Evolutionary conservation across 768 basidiomycete genomes (phyloP).

Genomic region (Sistotremastrum suecicum): DNA sequence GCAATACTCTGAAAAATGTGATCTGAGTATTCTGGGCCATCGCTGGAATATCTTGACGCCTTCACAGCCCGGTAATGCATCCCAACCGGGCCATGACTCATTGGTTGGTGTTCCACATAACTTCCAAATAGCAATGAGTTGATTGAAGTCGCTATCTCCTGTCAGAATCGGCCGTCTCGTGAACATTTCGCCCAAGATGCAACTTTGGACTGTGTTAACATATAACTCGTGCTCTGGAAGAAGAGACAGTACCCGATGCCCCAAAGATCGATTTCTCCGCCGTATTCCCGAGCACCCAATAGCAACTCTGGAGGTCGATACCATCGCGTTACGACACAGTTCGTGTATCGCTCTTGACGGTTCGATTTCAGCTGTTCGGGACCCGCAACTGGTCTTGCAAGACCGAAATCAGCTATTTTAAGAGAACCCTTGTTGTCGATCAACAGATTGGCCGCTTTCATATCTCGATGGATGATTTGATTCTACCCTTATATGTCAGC

Average conservation of each 20-base stretch:
- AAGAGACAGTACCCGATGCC: slow-evolving; percentile 64
- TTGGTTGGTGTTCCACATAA: slow-evolving; percentile 84
- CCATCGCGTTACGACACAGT: slow-evolving; percentile 92
- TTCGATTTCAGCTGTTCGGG: too few relatives aligned
- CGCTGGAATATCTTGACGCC: slow-evolving; percentile 50
- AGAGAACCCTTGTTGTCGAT: slow-evolving; percentile 78
- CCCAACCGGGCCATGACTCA: slow-evolving; percentile 67
- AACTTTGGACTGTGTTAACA: slow-evolving; percentile 29
- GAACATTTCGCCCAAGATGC: slow-evolving; percentile 97
- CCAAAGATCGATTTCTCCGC: slow-evolving; percentile 95
- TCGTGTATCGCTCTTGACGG: slow-evolving; percentile 73
- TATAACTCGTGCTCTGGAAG: not conserved
- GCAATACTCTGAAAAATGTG: slow-evolving; percentile 20
- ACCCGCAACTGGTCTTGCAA: slow-evolving; percentile 30
- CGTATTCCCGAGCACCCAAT: slow-evolving; percentile 79
- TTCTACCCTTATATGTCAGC: slow-evolving; percentile 38
- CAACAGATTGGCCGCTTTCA: slow-evolving; percentile 96
- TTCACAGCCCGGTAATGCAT: slow-evolving; percentile 64
- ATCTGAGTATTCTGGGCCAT: slow-evolving; percentile 26
- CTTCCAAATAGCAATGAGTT: slow-evolving; percentile 77
- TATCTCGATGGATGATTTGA: slow-evolving; percentile 92
- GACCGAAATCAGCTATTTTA: slow-evolving; percentile 91
- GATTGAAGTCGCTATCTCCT: slow-evolving; percentile 83
- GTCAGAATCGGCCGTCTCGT: slow-evolving; percentile 72
- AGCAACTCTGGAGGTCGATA: slow-evolving; percentile 89